phyloP scores from a whole-genome alignment of 2,329 filamentous ascomycete species.

The Claviceps cyperi region DNA sequence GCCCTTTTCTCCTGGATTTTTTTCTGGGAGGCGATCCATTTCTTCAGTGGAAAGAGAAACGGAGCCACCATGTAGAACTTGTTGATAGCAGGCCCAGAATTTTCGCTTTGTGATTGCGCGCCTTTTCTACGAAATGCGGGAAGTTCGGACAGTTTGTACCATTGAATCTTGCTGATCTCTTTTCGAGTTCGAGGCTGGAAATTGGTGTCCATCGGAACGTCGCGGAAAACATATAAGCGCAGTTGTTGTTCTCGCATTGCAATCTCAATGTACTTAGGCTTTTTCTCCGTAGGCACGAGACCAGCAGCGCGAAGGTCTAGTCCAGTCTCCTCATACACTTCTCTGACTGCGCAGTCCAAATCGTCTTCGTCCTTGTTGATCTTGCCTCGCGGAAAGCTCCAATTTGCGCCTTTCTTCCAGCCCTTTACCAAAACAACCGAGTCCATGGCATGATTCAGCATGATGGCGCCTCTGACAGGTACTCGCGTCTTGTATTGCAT shows the following conservation, averaged over 20 bases:
- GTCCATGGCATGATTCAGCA: slow-evolving; percentile 91
- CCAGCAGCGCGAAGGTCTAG: slow-evolving; percentile 67
- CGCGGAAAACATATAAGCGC: slow-evolving; percentile 79
- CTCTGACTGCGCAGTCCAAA: slow-evolving; percentile 80
- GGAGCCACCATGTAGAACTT: slow-evolving; percentile 98
- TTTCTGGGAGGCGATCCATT: slow-evolving; percentile 79
- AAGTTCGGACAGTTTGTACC: slow-evolving; percentile 82
- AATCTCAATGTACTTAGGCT: slow-evolving; percentile 73
- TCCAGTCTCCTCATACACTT: slow-evolving; percentile 94
- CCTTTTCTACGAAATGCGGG: slow-evolving; percentile 66
- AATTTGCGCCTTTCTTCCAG: slow-evolving; percentile 92
- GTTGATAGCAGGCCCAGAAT: slow-evolving; percentile 48
- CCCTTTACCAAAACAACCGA: slow-evolving; percentile 86
- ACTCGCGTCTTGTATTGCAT: slow-evolving; percentile 88
- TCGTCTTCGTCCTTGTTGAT: slow-evolving; percentile 97
- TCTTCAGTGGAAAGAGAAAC: slow-evolving; percentile 72
- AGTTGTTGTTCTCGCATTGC: slow-evolving; percentile 89
- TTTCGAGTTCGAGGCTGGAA: slow-evolving; percentile 89
- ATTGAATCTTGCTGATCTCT: slow-evolving; percentile 93
- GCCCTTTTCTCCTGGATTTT: slow-evolving; percentile 47
- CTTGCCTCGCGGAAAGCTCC: slow-evolving; percentile 94
- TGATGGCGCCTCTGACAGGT: slow-evolving; percentile 83
- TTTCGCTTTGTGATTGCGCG: slow-evolving; percentile 40
- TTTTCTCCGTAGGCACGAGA: slow-evolving; percentile 55
- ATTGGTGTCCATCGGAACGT: slow-evolving; percentile 70